These are phyloP conservation scores for Saccharomycopsis schoenii DNA, from an alignment of 805 yeast species.

Conservation along the genomic window DNA sequence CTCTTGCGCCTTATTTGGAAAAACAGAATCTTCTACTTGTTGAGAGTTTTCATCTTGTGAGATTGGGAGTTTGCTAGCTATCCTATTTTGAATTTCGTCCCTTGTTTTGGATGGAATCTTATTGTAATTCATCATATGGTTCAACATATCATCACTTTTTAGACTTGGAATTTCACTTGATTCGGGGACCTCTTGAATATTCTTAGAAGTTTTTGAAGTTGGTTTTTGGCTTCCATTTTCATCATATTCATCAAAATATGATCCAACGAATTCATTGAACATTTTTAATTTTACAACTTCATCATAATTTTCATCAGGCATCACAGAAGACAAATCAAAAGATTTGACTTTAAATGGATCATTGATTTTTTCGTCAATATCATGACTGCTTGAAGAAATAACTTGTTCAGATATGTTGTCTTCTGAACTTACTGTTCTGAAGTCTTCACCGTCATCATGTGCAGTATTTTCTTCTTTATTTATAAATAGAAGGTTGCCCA, in stretches of 20 bases:
- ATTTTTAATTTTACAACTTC: slow-evolving; percentile 1
- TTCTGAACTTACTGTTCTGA: too few relatives aligned
- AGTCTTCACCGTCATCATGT: not conserved
- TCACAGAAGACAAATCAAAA: not conserved
- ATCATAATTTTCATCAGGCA: not conserved
- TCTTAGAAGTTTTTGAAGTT: not conserved
- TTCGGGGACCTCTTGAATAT: not conserved
- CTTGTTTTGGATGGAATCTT: not conserved
- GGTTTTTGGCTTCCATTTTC: not conserved
- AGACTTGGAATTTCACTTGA: not conserved
- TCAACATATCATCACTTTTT: too few relatives aligned
- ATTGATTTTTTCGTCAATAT: not conserved
- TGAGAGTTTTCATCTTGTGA: not conserved
- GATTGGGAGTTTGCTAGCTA: not conserved
- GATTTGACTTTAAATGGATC: not conserved
- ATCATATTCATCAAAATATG: not conserved
- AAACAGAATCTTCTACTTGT: not conserved
- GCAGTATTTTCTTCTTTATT: not conserved
- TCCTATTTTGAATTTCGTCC: not conserved
- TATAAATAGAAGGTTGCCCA: not conserved
- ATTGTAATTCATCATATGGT: too few relatives aligned
- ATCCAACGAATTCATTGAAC: slow-evolving; percentile 1
- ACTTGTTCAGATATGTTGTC: not conserved
- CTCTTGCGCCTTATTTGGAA: not conserved
- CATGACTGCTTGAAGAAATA: not conserved